phyloP scores from a whole-genome alignment of 768 basidiomycete species.

The Psilocybe cyanescens region DNA sequence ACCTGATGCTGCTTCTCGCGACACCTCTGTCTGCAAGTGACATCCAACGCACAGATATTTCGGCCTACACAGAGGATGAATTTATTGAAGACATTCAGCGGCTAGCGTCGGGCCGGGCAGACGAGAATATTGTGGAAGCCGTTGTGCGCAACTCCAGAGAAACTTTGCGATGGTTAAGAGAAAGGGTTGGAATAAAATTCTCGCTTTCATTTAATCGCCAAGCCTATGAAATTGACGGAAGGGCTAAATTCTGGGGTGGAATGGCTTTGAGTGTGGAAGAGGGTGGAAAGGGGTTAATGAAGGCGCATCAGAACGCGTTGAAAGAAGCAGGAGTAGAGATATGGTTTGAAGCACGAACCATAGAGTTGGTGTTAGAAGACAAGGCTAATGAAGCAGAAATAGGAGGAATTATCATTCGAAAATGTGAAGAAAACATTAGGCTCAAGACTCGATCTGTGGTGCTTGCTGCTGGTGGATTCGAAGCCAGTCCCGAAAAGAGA shows the following conservation, averaged over 20 bases:
- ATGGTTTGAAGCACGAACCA: conserved; percentile 60
- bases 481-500: conserved; percentile 57
- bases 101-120: conserved; percentile 52
- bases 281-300: conserved; percentile 71
- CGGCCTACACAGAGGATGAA: conserved; percentile 56
- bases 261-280: conserved; percentile 63
- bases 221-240: conserved; percentile 65
- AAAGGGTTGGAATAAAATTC: conserved; percentile 55
- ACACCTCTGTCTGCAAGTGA: conserved; percentile 45
- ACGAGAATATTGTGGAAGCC: conserved; percentile 50
- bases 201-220: conserved; percentile 65
- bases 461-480: conserved; percentile 70
- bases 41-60: conserved; percentile 54
- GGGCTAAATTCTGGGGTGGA: conserved; percentile 74
- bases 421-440: conserved; percentile 35
- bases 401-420: conserved; percentile 48
- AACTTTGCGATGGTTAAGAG: conserved; percentile 60
- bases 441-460: conserved; percentile 51
- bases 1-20: conserved; percentile 58
- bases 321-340: conserved; percentile 51
- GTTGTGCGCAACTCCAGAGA: conserved; percentile 61
- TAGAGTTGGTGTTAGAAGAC: conserved; percentile 33
- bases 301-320: conserved; percentile 55
- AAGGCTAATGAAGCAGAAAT: conserved; percentile 43
- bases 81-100: conserved; percentile 66